Evolutionary conservation across 371 early-diverging fungal species (phyloP), one percentile per base, ranked within the genome.

Genomic region (Funneliformis caledonium): DNA sequence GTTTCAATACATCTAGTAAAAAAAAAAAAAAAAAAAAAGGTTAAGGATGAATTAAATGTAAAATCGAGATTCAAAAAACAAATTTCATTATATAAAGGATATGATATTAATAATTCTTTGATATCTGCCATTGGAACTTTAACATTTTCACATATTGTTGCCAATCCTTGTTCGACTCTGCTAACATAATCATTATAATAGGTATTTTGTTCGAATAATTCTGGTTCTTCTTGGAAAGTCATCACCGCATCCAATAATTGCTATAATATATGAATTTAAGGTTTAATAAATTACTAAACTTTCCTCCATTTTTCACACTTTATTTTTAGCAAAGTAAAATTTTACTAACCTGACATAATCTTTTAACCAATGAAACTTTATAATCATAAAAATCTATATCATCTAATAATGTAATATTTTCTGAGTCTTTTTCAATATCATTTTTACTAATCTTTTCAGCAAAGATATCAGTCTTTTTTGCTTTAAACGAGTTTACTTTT

Each of bases 1-100:
- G 45, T 60, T 26, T 79, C 80, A 7, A 72, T 19, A 64, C 80
- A 79, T 22, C 80, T 79, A 70, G 80, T 79, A n/a, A n/a, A n/a
- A n/a, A n/a, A n/a, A n/a, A 79, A 33, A 26, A 56, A 52, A 11
- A 26, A 69, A 19, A 7, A 67, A 70, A 45, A 33, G 69, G 4
- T 61, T 70, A 56, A 33, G 14, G 59, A n/a, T 31, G 43, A 52
- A 69, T 50, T 45, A 48, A 50, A 7, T 22, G 10, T 9, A 26
- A 26, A 59, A 59, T 47, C 2, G 19, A n/a, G 50, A 19, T 22
- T 22, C 19, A 8, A 48, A 14, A n/a, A 11, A 59, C 8, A 0
- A 47, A n/a, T 33, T 67, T n/a, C 16, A 11, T 2, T 22, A 16
- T n/a, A 45, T 42, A 68, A 59, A 79, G 80, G 80, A 79, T 79